Evolutionary conservation across 2,329 filamentous ascomycete species (phyloP).

Genomic region (Aspergillus novoparasiticus): DNA sequence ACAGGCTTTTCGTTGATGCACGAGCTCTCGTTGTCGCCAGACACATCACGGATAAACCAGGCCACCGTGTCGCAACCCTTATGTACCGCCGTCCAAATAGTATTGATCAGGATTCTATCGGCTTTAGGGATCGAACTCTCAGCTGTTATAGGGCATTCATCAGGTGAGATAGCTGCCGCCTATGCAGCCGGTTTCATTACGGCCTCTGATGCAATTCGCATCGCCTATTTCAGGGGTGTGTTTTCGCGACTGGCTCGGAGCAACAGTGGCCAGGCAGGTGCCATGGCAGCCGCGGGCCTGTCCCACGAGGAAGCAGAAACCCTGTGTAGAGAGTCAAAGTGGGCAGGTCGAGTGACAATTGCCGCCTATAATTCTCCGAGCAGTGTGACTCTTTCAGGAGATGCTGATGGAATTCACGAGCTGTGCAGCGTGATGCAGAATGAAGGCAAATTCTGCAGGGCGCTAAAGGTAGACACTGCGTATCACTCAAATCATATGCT

Average conservation of each 20-base stretch:
- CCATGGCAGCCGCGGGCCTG: slow-evolving; percentile 52
- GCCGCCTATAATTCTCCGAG: slow-evolving; percentile 40
- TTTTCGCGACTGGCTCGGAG: slow-evolving; percentile 14
- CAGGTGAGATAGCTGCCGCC: slow-evolving; percentile 53
- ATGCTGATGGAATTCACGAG: slow-evolving; percentile 21
- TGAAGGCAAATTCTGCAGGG: slow-evolving; percentile 1
- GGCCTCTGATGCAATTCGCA: slow-evolving; percentile 41
- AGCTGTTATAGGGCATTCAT: slow-evolving; percentile 50
- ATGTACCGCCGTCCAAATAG: slow-evolving; percentile 25
- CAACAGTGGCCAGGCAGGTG: slow-evolving; percentile 32
- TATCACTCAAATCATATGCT: slow-evolving; percentile 13
- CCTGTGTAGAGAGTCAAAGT: slow-evolving; percentile 24
- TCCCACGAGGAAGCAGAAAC: slow-evolving; percentile 34
- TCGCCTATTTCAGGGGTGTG: slow-evolving; percentile 50
- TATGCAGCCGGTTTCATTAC: slow-evolving; percentile 51
- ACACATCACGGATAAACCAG: background rate
- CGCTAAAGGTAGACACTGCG: slow-evolving; percentile 5
- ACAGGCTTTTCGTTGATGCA: too few relatives aligned
- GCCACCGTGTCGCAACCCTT: slow-evolving; percentile 15
- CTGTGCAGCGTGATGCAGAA: slow-evolving; percentile 15
- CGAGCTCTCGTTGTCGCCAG: too few relatives aligned
- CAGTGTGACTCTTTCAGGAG: slow-evolving; percentile 31
- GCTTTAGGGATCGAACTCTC: slow-evolving; percentile 33
- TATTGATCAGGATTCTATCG: slow-evolving; percentile 19
- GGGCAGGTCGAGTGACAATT: slow-evolving; percentile 9